Evolutionary conservation across 2,329 filamentous ascomycete species (phyloP), one percentile per base, ranked within the genome.

Genomic region (Fusarium sp.): DNA sequence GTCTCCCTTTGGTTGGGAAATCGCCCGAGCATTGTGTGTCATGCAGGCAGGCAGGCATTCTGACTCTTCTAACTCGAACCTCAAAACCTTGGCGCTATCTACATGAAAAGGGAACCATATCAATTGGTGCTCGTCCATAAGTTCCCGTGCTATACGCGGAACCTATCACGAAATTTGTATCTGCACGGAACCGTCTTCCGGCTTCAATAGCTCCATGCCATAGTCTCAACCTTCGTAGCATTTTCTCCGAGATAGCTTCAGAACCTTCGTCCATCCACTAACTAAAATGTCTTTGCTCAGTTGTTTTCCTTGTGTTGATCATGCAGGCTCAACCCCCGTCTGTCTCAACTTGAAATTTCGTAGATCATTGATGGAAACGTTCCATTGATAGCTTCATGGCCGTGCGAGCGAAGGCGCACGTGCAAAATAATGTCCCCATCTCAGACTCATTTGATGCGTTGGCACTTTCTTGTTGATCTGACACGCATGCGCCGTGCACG

Each of bases 221-320:
- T 38, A 42, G 30, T 24, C 48, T 50, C 13, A 65, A 39, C 45
- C 22, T 13, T 32, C 20, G 30, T 41, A 42, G 53, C 38, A 36
- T 32, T 48, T 58, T 39, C 39, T 38, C 65, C 53, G 54, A 36
- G 44, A 20, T 53, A 35, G 18, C 22, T 63, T 58, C 32, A 50
- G 13, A 58, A 58, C 45, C 22, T 32, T 15, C 9, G n/a, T 28
- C 26, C 54, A 69, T 67, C 72, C 73, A 75, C 69, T 69, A 45
- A 67, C 55, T 44, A 62, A 26, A 44, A 58, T 50, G 57, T 59
- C 59, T 66, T 63, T 70, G 74, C 48, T 73, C 68, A 35, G 39
- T 32, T 66, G 65, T 70, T 64, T 72, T 69, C 76, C 76, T 74
- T 78, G 74, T 61, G 76, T 61, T 72, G 76, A 78, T 78, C 76